Percentiles rank a stretch among this genome's conserved stretches.
Evolutionary conservation across 2,329 filamentous ascomycete genomes (phyloP).

Genomic region (Ophiostoma quercus): DNA sequence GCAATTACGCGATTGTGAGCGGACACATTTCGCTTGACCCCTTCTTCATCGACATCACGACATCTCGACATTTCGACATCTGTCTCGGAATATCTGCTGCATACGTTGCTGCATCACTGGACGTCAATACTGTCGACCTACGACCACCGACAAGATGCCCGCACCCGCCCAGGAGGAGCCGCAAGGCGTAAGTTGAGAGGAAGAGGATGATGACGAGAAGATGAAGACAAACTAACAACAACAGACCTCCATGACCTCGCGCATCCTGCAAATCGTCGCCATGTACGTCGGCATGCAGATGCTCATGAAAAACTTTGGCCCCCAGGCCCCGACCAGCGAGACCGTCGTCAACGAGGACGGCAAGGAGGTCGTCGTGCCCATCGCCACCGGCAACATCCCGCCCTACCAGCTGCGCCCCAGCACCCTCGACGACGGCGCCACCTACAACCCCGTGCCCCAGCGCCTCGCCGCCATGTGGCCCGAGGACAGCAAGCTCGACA

Average conservation of each 20-base stretch:
- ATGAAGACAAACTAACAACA: background rate
- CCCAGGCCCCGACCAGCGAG: constrained; percentile 38
- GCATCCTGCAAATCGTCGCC: constrained; percentile 48
- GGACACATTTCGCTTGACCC: background rate
- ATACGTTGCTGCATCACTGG: background rate
- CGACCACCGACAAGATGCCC: constrained; percentile 6
- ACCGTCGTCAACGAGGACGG: constrained; percentile 49
- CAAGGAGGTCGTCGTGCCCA: constrained; percentile 48
- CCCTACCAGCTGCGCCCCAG: constrained; percentile 61
- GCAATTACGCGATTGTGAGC: background rate
- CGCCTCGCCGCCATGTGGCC: constrained; percentile 85
- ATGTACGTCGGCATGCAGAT: constrained; percentile 58
- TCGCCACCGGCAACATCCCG: constrained; percentile 54
- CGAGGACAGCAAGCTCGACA: constrained; percentile 69
- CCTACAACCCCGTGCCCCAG: constrained; percentile 61
- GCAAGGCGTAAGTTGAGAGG: constrained; percentile 11
- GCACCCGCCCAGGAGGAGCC: constrained; percentile 9
- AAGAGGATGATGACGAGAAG: background rate
- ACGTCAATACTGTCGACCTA: background rate
- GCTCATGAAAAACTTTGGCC: constrained; percentile 49
- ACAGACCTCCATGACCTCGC: constrained; percentile 38
- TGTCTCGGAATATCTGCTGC: background rate
- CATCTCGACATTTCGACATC: background rate
- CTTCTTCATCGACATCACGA: background rate
- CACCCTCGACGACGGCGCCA: constrained; percentile 54